These are phyloP conservation scores for Ogataea neopini DNA, from an alignment of 805 yeast species.

Conservation along the genomic window DNA sequence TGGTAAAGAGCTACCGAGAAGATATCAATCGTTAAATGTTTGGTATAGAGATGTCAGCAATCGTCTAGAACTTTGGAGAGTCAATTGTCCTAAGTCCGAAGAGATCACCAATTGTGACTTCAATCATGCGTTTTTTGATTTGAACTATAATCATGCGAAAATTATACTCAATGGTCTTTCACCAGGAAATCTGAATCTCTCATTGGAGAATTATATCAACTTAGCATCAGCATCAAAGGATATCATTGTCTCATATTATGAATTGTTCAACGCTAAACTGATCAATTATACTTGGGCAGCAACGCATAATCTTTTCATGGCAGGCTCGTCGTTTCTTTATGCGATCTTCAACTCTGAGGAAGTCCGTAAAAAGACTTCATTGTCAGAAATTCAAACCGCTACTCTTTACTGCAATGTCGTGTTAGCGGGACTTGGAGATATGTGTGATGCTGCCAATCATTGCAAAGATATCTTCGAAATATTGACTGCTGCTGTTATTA, in stretches of 20 bases:
- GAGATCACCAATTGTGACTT: slow-evolving; percentile 72
- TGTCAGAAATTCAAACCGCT: slow-evolving; percentile 51
- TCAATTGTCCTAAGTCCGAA: slow-evolving; percentile 53
- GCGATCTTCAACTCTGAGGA: slow-evolving; percentile 70
- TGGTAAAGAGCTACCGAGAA: slow-evolving; percentile 67
- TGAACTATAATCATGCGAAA: slow-evolving; percentile 77
- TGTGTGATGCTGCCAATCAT: slow-evolving; percentile 75
- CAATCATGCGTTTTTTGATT: slow-evolving; percentile 63
- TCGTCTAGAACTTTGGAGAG: slow-evolving; percentile 64
- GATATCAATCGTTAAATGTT: slow-evolving; percentile 48
- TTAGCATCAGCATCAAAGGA: slow-evolving; percentile 67
- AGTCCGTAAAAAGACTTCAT: slow-evolving; percentile 45
- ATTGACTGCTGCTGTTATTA: slow-evolving; percentile 67
- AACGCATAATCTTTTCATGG: slow-evolving; percentile 84
- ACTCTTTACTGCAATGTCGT: slow-evolving; percentile 55
- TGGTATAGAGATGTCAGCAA: slow-evolving; percentile 62
- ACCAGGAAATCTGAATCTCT: slow-evolving; percentile 62
- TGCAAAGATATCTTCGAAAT: slow-evolving; percentile 74
- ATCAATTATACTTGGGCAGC: slow-evolving; percentile 93
- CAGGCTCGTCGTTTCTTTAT: slow-evolving; percentile 82
- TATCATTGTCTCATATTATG: slow-evolving; percentile 62
- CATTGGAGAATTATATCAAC: slow-evolving; percentile 52
- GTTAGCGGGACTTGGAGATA: slow-evolving; percentile 58
- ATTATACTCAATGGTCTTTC: slow-evolving; percentile 75
- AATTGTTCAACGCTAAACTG: slow-evolving; percentile 53